These are phyloP conservation scores for Sclerotinia minor DNA, from an alignment of 2,329 filamentous ascomycete genomes.

Conservation along the genomic window DNA sequence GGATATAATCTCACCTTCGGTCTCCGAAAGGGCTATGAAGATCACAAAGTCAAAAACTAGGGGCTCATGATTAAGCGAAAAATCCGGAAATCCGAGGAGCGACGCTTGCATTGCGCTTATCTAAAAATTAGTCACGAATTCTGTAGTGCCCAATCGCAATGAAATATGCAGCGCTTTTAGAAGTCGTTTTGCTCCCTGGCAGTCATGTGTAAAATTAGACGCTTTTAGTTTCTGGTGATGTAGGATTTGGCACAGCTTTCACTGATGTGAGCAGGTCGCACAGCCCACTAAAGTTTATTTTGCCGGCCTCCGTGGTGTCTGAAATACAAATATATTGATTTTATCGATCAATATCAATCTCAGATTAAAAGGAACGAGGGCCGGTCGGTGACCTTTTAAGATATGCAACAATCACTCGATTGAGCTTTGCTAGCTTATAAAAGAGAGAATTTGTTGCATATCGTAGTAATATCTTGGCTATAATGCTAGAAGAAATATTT, in stretches of 20 bases:
- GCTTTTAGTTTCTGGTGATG: not conserved
- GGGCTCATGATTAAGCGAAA: not conserved
- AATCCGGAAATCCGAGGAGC: not conserved
- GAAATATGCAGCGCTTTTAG: no score
- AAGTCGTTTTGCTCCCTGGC: not conserved
- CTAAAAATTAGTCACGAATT: not conserved
- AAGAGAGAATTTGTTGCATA: not conserved
- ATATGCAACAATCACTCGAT: not conserved
- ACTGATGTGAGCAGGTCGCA: not conserved
- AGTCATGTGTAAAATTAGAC: no score
- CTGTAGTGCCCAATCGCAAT: not conserved
- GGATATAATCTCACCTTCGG: not conserved
- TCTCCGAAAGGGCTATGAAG: not conserved
- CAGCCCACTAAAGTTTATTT: not conserved
- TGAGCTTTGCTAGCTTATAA: not conserved
- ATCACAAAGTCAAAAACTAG: not conserved
- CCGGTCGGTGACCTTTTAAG: not conserved
- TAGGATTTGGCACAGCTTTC: not conserved
- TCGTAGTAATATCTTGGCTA: not conserved
- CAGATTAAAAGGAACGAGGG: not conserved
- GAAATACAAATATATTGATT: not conserved
- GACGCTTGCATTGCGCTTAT: slow-evolving; percentile 2
- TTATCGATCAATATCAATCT: not conserved
- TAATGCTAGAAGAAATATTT: not conserved
- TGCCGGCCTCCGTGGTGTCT: not conserved